Conservation (phyloP, 345 rosid genomes). For the Viola odorata region DNA sequence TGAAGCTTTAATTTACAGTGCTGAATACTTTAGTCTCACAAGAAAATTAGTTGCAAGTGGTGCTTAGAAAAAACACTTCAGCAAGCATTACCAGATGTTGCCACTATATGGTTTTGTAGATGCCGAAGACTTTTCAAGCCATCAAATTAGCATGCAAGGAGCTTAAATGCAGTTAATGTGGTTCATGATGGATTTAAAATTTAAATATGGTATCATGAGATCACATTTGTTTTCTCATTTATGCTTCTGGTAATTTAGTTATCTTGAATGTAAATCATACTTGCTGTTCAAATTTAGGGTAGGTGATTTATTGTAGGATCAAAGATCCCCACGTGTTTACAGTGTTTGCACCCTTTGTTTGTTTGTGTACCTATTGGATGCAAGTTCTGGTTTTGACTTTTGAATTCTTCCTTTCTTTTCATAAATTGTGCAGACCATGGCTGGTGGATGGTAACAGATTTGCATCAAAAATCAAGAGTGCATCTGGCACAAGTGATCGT, state of each 20-base stretch:
- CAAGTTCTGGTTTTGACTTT: too few relatives aligned
- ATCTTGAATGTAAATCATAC: too few relatives aligned
- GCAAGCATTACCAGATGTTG: not conserved
- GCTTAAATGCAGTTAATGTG: not conserved
- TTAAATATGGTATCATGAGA: not conserved
- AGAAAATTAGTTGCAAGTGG: too few relatives aligned
- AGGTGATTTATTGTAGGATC: not conserved
- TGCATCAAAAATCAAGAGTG: constrained; percentile 86
- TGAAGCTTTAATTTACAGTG: not conserved
- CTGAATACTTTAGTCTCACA: too few relatives aligned
- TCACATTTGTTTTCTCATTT: not conserved
- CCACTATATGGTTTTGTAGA: not conserved
- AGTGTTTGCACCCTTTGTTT: not conserved
- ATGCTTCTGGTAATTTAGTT: not conserved
- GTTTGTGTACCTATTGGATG: not conserved
- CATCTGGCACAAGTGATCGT: constrained; percentile 42
- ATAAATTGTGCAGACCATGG: constrained; percentile 60
- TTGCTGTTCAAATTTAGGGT: not conserved
- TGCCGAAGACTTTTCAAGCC: too few relatives aligned
- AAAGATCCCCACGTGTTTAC: not conserved
- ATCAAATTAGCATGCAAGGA: not conserved
- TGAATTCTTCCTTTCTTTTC: not conserved
- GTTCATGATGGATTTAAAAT: not conserved
- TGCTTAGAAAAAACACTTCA: too few relatives aligned
- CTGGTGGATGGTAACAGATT: constrained; percentile 71